Percentiles rank a stretch among this genome's conserved stretches.
These are phyloP conservation scores for Gloeopeniophorella convolvens DNA, from an alignment of 768 basidiomycete species.

Conservation along the genomic window DNA sequence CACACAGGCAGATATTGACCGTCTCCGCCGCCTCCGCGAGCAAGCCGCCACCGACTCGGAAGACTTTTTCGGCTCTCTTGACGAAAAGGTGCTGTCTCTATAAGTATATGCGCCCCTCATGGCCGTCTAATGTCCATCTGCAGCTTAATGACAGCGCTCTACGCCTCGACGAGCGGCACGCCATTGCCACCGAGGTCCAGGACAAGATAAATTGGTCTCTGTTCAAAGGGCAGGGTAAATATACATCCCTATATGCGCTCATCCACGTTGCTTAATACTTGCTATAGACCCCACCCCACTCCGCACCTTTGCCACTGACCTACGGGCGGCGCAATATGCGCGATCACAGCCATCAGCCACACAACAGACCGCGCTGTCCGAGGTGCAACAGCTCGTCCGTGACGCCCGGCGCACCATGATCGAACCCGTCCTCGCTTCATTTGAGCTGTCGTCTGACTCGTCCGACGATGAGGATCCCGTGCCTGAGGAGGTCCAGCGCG, in stretches of 20 bases:
- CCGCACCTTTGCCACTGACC: constrained; percentile 37
- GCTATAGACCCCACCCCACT: constrained; percentile 49
- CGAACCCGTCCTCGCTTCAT: constrained; percentile 34
- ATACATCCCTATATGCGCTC: neutral
- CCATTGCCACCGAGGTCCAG: constrained; percentile 40
- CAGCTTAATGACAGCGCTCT: constrained; percentile 31
- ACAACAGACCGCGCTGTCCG: constrained; percentile 42
- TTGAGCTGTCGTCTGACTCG: constrained; percentile 32
- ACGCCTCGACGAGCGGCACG: constrained; percentile 39
- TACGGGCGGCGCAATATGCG: constrained; percentile 32
- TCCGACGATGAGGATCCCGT: constrained; percentile 35
- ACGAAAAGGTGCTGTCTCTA: constrained; percentile 30
- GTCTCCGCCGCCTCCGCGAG: constrained; percentile 41
- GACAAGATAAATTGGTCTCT: constrained; percentile 55
- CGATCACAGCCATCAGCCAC: constrained; percentile 34
- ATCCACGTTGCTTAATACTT: neutral
- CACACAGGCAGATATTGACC: constrained; percentile 57
- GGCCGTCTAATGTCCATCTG: neutral
- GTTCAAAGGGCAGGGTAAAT: constrained; percentile 51
- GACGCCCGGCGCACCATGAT: constrained; percentile 44
- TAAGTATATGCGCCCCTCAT: constrained; percentile 25
- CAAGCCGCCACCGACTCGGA: constrained; percentile 33
- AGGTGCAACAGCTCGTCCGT: constrained; percentile 54
- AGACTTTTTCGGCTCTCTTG: constrained; percentile 28
- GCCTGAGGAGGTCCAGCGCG: constrained; percentile 36